phyloP scores from a whole-genome alignment of 2,329 filamentous ascomycete species.

The Arthrobotrys pseudoclavata region DNA sequence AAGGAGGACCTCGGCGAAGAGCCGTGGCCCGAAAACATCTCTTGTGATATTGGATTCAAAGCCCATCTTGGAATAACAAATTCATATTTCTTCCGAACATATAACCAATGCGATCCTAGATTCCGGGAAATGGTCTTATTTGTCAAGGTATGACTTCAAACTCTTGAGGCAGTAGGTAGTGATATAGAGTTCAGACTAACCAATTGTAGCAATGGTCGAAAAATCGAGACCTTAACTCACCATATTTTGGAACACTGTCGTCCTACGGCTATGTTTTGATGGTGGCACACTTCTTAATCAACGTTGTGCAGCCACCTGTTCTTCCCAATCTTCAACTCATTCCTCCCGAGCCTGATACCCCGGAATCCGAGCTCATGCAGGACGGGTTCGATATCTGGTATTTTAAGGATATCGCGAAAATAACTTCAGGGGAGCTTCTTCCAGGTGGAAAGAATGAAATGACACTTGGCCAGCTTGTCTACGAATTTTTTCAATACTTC shows the following conservation, averaged over 20 bases:
- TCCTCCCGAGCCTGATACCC: slow-evolving; percentile 63
- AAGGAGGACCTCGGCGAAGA: slow-evolving; percentile 45
- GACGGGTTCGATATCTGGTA: slow-evolving; percentile 81
- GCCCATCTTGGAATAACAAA: slow-evolving; percentile 87
- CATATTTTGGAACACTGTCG: slow-evolving; percentile 86
- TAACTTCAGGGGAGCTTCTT: slow-evolving; percentile 67
- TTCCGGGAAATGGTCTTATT: slow-evolving; percentile 85
- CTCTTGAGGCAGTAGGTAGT: neutral
- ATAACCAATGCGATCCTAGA: slow-evolving; percentile 81
- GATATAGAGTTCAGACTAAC: slow-evolving; percentile 15
- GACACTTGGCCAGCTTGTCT: slow-evolving; percentile 77
- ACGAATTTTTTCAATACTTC: slow-evolving; percentile 91
- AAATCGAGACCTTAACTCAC: slow-evolving; percentile 84
- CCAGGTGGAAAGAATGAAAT: slow-evolving; percentile 73
- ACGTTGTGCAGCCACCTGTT: slow-evolving; percentile 83
- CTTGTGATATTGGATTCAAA: slow-evolving; percentile 86
- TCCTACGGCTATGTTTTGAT: slow-evolving; percentile 89
- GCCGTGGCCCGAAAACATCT: slow-evolving; percentile 60
- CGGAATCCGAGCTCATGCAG: slow-evolving; percentile 64
- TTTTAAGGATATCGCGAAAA: slow-evolving; percentile 76
- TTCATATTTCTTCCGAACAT: slow-evolving; percentile 84
- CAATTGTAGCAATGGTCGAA: slow-evolving; percentile 80
- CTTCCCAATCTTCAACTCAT: slow-evolving; percentile 83
- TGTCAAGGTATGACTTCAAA: slow-evolving; percentile 74
- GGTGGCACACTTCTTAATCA: slow-evolving; percentile 90